Conservation (phyloP, 306 rosid species). For the Pueraria montana region DNA sequence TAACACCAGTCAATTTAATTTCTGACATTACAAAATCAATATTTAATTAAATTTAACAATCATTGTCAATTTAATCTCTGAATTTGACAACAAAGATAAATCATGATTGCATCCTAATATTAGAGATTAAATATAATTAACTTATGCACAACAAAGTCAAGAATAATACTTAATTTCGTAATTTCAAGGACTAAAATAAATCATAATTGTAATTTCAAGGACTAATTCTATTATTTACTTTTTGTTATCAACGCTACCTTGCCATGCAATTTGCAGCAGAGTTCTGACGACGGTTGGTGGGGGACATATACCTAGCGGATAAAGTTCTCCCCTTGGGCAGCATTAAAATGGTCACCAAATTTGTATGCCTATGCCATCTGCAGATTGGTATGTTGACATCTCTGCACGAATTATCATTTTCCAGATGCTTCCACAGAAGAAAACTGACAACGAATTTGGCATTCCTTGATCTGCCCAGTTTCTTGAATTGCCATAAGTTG, state of each 20-base stretch:
- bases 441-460: slow-evolving; percentile 4
- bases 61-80: neutral
- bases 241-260: slow-evolving; percentile 21
- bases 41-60: neutral
- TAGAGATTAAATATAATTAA: no score
- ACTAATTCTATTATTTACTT: neutral
- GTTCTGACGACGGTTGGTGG: neutral
- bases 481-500: slow-evolving; percentile 2
- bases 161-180: neutral
- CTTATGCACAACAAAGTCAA: neutral
- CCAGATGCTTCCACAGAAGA: slow-evolving; percentile 31
- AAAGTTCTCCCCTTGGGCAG: neutral
- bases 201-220: neutral
- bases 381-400: slow-evolving; percentile 3
- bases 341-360: slow-evolving; percentile 15
- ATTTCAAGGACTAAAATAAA: neutral
- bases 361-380: slow-evolving; percentile 6
- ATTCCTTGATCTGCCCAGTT: neutral
- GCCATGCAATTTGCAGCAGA: slow-evolving; percentile 31
- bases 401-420: neutral
- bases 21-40: neutral
- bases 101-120: no score
- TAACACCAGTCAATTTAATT: neutral
- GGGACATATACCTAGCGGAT: neutral
- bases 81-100: no score